phyloP scores from a whole-genome alignment of 495 filamentous ascomycete genomes.

The Jackrogersella multiformis region DNA sequence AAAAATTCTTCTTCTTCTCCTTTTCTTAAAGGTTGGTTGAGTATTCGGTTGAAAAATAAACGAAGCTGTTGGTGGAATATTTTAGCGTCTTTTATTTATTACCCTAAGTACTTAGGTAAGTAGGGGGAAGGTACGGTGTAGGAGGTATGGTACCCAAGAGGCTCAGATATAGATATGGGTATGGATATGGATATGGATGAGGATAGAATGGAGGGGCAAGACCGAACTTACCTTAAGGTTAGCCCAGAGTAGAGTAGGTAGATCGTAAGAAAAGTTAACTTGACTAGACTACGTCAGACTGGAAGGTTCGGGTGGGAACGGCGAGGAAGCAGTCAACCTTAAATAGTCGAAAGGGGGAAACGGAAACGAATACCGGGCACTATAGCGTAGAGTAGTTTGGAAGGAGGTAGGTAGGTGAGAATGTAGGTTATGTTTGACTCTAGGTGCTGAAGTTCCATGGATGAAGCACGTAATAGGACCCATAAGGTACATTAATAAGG shows the following conservation, averaged over 20 bases:
- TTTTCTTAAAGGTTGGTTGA: conserved; percentile 3
- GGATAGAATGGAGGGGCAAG: conserved; percentile 1
- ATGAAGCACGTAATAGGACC: conserved; percentile 44
- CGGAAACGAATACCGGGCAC: conserved; percentile 31
- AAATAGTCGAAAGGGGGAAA: conserved; percentile 37
- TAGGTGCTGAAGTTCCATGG: conserved; percentile 31
- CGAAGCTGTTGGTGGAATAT: conserved; percentile 22
- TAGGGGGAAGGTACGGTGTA: no score
- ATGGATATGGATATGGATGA: no score
- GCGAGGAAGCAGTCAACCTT: conserved; percentile 31
- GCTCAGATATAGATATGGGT: no score
- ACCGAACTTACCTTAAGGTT: conserved; percentile 25
- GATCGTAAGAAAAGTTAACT: conserved; percentile 9
- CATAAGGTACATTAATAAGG: conserved; percentile 42
- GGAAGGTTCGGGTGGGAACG: conserved; percentile 3
- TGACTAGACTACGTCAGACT: conserved; percentile 31
- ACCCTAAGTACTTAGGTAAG: no score
- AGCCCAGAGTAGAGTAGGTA: conserved; percentile 3
- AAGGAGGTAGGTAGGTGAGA: not conserved
- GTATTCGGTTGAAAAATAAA: conserved; percentile 19
- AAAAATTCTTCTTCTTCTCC: conserved; percentile 1
- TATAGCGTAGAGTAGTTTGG: not conserved
- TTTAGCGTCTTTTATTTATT: conserved; percentile 37
- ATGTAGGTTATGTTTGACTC: conserved; percentile 34
- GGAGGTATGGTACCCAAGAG: conserved; percentile 30